phyloP scores from a whole-genome alignment of 1,284 basidiomycete genomes.

The Pisolithus thermaeus region DNA sequence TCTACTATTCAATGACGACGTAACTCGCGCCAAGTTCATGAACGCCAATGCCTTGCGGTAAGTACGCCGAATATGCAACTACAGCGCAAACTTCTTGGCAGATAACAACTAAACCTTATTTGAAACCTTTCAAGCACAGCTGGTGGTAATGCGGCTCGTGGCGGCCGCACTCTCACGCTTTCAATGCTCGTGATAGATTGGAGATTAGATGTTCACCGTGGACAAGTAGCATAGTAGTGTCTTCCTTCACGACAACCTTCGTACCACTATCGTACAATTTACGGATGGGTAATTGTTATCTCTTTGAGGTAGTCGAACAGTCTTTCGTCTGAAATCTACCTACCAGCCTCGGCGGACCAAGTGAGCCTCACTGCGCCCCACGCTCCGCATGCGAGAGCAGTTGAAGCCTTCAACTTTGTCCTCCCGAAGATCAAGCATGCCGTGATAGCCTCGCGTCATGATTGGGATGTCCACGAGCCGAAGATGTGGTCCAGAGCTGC shows the following conservation, averaged over 20 bases:
- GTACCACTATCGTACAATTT: neutral
- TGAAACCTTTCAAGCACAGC: too few species aligned
- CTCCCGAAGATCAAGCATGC: slow-evolving; percentile 53
- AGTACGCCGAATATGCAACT: neutral
- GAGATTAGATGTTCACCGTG: neutral
- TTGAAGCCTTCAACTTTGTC: slow-evolving; percentile 57
- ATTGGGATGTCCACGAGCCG: slow-evolving; percentile 71
- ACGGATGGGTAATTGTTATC: slow-evolving; percentile 22
- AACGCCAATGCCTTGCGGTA: neutral
- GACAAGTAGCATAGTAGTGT: neutral
- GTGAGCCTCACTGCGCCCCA: slow-evolving; percentile 56
- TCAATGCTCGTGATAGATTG: too few species aligned
- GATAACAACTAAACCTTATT: too few species aligned
- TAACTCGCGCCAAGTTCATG: too few species aligned
- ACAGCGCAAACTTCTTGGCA: too few species aligned
- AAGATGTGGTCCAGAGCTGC: slow-evolving; percentile 63
- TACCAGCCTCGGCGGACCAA: slow-evolving; percentile 50
- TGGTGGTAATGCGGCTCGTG: too few species aligned
- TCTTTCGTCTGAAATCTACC: slow-evolving; percentile 12
- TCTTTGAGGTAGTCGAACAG: neutral
- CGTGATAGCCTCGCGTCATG: slow-evolving; percentile 55
- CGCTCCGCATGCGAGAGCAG: slow-evolving; percentile 47
- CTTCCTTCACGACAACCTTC: neutral
- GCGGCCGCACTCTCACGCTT: too few species aligned
- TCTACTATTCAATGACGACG: too few species aligned